Evolutionary conservation across 2,329 filamentous ascomycete species (phyloP), one percentile per base, ranked within the genome.

Genomic region (Ceratocystis ficicola): DNA sequence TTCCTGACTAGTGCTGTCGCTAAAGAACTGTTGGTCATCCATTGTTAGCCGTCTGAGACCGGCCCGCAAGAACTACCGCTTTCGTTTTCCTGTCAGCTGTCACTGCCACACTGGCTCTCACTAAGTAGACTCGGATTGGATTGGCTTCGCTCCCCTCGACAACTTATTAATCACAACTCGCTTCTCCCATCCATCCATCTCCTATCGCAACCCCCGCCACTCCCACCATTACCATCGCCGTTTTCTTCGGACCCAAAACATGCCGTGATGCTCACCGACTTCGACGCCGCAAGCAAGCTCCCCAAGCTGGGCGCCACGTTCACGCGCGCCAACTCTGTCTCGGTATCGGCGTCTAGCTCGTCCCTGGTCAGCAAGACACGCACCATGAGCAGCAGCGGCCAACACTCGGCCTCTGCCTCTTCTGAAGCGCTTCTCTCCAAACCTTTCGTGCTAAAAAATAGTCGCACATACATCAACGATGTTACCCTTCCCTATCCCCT

Each of bases 381-480:
- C 71, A 75, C 71, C 66, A 72, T 73, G 63, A 59, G 25, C 64
- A 65, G 63, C 36, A 65, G 63, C 36, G 61, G 57, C 59, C 66
- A 67, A 36, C 36, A 60, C 22, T 65, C 83, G 30, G 76, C 75
- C 2, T 74, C 76, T 25, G 76, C 75, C 66, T 76, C 76, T 28
- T 75, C 74, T 46, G 80, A 80, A 60, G 76, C 74, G 68, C 55
- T 72, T 70, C 66, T 73, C 71, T 65, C 74, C 22, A 78, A 77
- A 70, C 85, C 86, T 6, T 88, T 92, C 71, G 77, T 88, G 70
- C 77, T 86, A 69, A 86, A 87, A 71, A 87, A 94, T 77, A 90
- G 90, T 64, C 87, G 91, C 67, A 87, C 87, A 60, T 96, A 93
- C 75, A 82, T 95, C 69, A 85, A 88, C 72, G 89, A 95, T 72